Evolutionary conservation across 108 stramenopile species (phyloP).

Genomic region (Skeletonema tropicum): DNA sequence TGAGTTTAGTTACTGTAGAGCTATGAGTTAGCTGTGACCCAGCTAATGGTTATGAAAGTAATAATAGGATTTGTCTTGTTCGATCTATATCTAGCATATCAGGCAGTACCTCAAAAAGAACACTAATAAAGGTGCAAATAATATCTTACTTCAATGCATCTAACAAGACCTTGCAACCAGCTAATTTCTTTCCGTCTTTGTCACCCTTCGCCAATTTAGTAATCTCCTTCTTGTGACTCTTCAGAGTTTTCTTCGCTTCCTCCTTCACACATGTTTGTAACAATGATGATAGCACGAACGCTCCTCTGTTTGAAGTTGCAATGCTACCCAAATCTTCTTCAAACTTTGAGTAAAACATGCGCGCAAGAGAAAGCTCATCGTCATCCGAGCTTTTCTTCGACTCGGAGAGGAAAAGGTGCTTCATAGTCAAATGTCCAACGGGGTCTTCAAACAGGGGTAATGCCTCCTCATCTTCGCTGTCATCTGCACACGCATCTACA

Average conservation of each 20-base stretch:
- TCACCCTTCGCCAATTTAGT: constrained; percentile 44
- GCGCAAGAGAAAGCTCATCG: constrained; percentile 45
- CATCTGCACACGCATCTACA: constrained; percentile 50
- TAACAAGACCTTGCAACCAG: constrained; percentile 66
- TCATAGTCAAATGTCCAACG: constrained; percentile 73
- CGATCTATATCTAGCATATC: no score
- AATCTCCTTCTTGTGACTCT: constrained; percentile 41
- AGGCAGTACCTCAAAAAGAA: neutral
- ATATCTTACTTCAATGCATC: constrained; percentile 42
- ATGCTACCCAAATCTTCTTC: constrained; percentile 50
- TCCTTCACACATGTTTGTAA: constrained; percentile 51
- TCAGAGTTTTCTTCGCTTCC: constrained; percentile 49
- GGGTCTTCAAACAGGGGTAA: constrained; percentile 75
- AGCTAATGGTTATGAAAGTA: neutral
- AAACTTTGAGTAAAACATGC: constrained; percentile 52
- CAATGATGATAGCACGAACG: constrained; percentile 78
- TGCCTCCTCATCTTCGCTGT: constrained; percentile 12
- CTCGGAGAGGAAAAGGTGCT: constrained; percentile 70
- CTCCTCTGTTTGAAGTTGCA: constrained; percentile 72
- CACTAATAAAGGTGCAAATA: neutral
- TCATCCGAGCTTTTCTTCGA: constrained; percentile 38
- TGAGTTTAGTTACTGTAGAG: neutral
- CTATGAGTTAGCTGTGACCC: neutral
- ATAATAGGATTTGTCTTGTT: neutral
- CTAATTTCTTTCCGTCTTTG: constrained; percentile 52